Conservation (phyloP, 2,329 filamentous ascomycete species). For the Trichothecium sympodiale region DNA sequence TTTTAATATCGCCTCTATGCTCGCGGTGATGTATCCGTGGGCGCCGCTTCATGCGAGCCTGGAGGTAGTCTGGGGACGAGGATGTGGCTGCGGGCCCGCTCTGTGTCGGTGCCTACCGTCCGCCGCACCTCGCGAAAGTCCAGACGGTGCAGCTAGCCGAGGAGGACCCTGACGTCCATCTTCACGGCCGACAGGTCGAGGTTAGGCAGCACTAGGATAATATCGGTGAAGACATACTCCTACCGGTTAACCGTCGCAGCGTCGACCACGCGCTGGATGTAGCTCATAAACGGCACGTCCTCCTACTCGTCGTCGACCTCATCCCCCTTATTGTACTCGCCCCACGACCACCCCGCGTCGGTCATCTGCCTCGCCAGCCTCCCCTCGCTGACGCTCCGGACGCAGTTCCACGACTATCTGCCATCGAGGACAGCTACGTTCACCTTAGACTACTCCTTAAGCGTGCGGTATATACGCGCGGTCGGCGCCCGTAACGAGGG, state of each 20-base stretch:
- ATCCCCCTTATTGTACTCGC: slow-evolving; percentile 17
- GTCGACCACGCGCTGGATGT: slow-evolving; percentile 20
- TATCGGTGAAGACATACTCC: slow-evolving; percentile 23
- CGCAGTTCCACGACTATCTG: slow-evolving; percentile 22
- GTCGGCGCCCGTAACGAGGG: slow-evolving; percentile 6
- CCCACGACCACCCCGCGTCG: slow-evolving; percentile 30
- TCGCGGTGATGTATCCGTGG: too few species aligned
- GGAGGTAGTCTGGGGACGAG: too few species aligned
- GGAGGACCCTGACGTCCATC: slow-evolving; percentile 18
- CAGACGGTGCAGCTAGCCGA: slow-evolving; percentile 18
- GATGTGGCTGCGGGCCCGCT: slow-evolving; percentile 22
- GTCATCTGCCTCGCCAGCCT: slow-evolving; percentile 27
- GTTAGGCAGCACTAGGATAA: slow-evolving; percentile 23
- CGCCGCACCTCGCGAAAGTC: slow-evolving; percentile 24
- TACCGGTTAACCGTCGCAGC: slow-evolving; percentile 24
- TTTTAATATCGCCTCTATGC: too few species aligned
- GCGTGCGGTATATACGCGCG: slow-evolving; percentile 14
- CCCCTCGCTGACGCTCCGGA: slow-evolving; percentile 18
- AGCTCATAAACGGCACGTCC: slow-evolving; percentile 20
- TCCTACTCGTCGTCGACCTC: slow-evolving; percentile 22
- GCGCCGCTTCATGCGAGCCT: too few species aligned
- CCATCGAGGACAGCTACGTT: slow-evolving; percentile 24
- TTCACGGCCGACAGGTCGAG: slow-evolving; percentile 14
- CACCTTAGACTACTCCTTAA: slow-evolving; percentile 21
- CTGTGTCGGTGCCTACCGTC: slow-evolving; percentile 25